These are phyloP conservation scores for Lasiodiplodia sp. DNA, from an alignment of 2,329 filamentous ascomycete genomes.

Conservation along the genomic window DNA sequence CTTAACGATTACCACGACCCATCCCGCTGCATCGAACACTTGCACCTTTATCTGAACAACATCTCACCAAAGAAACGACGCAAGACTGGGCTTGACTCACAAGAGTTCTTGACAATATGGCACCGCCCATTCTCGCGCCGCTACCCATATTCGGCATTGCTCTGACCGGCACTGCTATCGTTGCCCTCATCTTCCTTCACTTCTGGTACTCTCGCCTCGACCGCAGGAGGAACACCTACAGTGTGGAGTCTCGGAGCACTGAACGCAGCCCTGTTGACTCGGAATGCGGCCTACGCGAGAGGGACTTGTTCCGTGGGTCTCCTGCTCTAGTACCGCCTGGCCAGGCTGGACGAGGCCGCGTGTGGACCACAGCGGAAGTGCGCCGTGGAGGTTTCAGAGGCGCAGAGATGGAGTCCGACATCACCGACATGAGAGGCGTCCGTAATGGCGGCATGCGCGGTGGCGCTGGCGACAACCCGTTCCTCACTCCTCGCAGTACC, in stretches of 20 bases:
- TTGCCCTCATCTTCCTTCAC: background rate
- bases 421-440: background rate
- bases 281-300: background rate
- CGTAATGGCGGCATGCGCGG: background rate
- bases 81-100: background rate
- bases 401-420: background rate
- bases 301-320: background rate
- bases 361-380: background rate
- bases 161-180: background rate
- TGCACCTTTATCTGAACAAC: background rate
- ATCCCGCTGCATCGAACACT: background rate
- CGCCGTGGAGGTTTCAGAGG: background rate
- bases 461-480: background rate
- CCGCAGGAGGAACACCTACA: background rate
- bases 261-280: background rate
- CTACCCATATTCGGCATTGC: conserved; percentile 6
- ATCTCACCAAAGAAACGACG: background rate
- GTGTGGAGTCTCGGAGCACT: background rate
- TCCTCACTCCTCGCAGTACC: background rate
- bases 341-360: background rate
- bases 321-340: background rate
- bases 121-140: background rate
- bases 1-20: background rate
- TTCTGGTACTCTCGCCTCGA: conserved; percentile 6
- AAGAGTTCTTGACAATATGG: background rate